Base-by-base conservation (phyloP, 345 rosid species). In the Combretum micranthum region DNA sequence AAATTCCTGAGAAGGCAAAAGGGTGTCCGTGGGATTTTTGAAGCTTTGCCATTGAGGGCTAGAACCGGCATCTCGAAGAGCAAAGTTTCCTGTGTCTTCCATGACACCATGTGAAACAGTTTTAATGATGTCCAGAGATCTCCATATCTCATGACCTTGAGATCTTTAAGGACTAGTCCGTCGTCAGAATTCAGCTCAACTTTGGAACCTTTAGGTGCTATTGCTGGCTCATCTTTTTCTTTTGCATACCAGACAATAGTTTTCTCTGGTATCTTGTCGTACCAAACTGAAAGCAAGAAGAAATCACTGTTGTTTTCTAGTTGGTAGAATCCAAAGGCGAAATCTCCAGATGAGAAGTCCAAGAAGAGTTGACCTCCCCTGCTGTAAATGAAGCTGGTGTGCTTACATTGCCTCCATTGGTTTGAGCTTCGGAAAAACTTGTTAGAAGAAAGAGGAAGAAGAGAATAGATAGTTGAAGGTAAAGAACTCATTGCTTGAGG, bases 271-370 rank as follows among this genome's bases (percentile, higher is more conserved):
- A 76, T 69, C 22, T 53, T 62, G 56, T 63, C 6, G 47, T 52
- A 72, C 72, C 77, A 72, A 3, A 76, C 63, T 32, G 75, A 70
- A 42, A 73, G 72, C 57, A 72, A 45, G 69, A 50, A 72, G 49
- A 65, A 43, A 52, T 63, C 66, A 0, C 44, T 32, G 4, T 54
- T 19, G 45, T 50, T 32, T 15, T 15, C 64, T 4, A 69, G 5
- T 39, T 63, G 48, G 9, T 11, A 63, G 53, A 76, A 72, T 20
- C 80, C 77, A 16, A 76, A 63, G 8, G 75, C 77, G 20, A 76
- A 72, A 22, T 66, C 70, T 37, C 18, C 26, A 0, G 77, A 69
- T 17, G 68, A 42, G 77, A 72, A 53, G 65, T 25, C 77, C 75
- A 69, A 17, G 62, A 47, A 47, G 53, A 47, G 51, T 37, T 12